Conservation (phyloP, 116 monocot species). For the Iris pallida region DNA sequence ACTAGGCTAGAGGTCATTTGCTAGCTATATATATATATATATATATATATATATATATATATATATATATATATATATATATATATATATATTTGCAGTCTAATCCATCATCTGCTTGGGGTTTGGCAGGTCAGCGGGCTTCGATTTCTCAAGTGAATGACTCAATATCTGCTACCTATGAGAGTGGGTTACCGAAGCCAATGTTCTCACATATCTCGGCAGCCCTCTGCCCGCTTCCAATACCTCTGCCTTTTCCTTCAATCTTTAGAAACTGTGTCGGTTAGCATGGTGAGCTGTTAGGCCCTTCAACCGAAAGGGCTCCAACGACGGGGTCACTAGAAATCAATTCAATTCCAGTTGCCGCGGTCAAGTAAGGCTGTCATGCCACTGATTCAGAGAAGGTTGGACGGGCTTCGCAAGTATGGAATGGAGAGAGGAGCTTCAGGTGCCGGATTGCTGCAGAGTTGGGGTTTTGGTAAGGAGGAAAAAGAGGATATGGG, state of each 20-base stretch:
- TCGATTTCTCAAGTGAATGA: slow-evolving; percentile 56
- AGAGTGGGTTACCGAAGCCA: slow-evolving; percentile 19
- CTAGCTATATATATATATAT: too few relatives aligned
- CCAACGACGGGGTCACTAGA: slow-evolving; percentile 56
- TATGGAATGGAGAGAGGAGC: slow-evolving; percentile 61
- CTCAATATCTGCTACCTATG: slow-evolving; percentile 28
- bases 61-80: too few relatives aligned
- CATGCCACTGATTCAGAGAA: slow-evolving; percentile 61
- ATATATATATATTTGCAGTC: too few relatives aligned
- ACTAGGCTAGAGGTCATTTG: too few relatives aligned
- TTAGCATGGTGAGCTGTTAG: slow-evolving; percentile 48
- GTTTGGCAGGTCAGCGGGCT: slow-evolving; percentile 25
- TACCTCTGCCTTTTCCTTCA: slow-evolving; percentile 86
- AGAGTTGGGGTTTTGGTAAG: slow-evolving; percentile 66
- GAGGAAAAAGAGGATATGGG: slow-evolving; percentile 85
- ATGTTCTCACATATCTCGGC: slow-evolving; percentile 53
- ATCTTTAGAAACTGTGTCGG: slow-evolving; percentile 59
- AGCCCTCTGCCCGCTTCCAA: slow-evolving; percentile 66
- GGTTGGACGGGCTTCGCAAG: slow-evolving; percentile 39
- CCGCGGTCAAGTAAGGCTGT: slow-evolving; percentile 66
- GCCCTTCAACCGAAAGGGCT: not conserved
- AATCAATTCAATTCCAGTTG: slow-evolving; percentile 72
- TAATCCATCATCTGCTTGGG: not conserved
- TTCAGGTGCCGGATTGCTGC: slow-evolving; percentile 48
- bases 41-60: too few relatives aligned